Percentiles rank a stretch among this genome's conserved stretches.
Evolutionary conservation across 345 rosid species (phyloP).

Genomic region (Cardamine occulta): DNA sequence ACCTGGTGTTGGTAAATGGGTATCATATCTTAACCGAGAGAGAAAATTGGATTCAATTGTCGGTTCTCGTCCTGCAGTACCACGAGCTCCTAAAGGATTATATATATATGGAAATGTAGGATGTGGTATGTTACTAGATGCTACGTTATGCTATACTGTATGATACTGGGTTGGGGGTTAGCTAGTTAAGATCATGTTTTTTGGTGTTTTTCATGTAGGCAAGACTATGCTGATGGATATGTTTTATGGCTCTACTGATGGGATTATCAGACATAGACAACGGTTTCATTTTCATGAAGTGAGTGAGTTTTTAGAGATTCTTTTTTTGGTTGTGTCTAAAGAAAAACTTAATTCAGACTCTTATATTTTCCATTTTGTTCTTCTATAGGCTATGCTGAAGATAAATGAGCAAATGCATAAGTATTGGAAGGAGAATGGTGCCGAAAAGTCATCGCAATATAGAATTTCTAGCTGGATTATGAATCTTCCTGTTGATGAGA

Average conservation of each 20-base stretch:
- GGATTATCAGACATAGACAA: constrained; percentile 65
- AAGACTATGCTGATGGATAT: constrained; percentile 99
- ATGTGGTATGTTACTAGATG: constrained; percentile 62
- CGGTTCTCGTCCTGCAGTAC: constrained; percentile 74
- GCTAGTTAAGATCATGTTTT: constrained; percentile 12
- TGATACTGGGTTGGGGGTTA: neutral
- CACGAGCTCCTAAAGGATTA: constrained; percentile 86
- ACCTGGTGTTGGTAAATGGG: constrained; percentile 97
- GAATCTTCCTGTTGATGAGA: constrained; percentile 83
- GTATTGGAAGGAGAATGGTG: constrained; percentile 83
- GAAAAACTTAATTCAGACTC: neutral
- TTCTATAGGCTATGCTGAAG: constrained; percentile 81
- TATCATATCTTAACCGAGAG: constrained; percentile 89
- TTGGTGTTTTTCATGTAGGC: constrained; percentile 51
- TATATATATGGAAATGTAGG: constrained; percentile 93
- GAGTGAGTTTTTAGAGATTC: constrained; percentile 18
- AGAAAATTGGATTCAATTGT: constrained; percentile 75
- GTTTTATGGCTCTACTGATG: constrained; percentile 80
- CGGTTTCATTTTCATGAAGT: constrained; percentile 94
- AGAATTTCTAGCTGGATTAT: constrained; percentile 75
- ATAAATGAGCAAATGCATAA: constrained; percentile 89
- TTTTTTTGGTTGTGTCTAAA: neutral
- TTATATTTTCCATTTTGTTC: neutral
- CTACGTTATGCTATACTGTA: neutral
- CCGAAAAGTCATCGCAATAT: constrained; percentile 59